Base-by-base conservation (phyloP, 108 stramenopile genomes). In the Conticribra guillardii region DNA sequence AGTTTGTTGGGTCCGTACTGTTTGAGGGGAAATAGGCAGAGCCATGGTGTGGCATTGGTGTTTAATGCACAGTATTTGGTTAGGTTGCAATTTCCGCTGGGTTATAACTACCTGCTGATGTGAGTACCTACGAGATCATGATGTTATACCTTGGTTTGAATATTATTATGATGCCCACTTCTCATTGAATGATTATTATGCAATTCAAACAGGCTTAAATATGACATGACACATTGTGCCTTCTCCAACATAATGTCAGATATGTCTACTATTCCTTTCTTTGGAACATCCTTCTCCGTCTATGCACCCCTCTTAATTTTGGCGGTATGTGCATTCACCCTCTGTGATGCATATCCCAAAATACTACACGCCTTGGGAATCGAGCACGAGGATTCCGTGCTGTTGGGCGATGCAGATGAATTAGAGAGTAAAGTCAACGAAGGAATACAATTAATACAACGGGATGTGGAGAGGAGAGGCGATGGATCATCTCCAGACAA, bases 31-130 rank as follows among this genome's bases (percentile, higher is more conserved):
- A 67, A 62, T 55, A 58, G 70, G 44, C 76, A 81, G 44, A 82
- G 80, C 55, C 67, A 64, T 63, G 84, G 84, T 4, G 72, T 82
- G 23, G 84, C 90, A 30, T 71, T 92, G 44, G 74, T 91, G 5
- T 87, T 92, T 75, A 94, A 91, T 79, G 90, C 90, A 21, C 85
- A 89, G 47, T 94, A 91, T 61, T 76, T 94, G 59, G 80, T 91
- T 16, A 64, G 85, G 44, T 55, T 89, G 19, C 89, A 90, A 59
- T 90, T 87, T 69, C 72, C 86, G 0, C 63, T 90, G 46, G 80
- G 82, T 4, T 90, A 90, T 63, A 90, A 90, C 48, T 90, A 84
- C 65, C 71, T 90, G 17, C 67, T 83, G 51, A 73, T 84, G 73
- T 82, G 45, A 82, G 82, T 81, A 41, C 37, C 5, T 41, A 9